Base-by-base conservation (phyloP, 1,139 yeast species). In the Candida anutae region DNA sequence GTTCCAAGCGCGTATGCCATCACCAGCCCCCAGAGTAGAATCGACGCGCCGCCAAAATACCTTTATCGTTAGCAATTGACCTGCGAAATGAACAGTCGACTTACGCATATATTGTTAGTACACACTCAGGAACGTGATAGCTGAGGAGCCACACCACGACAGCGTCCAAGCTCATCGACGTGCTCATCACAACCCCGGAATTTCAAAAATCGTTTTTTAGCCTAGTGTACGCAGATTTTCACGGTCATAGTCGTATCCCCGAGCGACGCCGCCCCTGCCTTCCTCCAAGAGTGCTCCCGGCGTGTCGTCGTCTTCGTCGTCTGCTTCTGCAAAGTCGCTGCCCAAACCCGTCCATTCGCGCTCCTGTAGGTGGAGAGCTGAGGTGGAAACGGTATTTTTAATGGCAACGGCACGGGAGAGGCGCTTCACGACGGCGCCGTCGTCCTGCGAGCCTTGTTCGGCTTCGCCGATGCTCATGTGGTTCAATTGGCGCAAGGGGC, bases 291-390 rank as follows among this genome's bases (percentile, higher is more conserved):
- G 50, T 0, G 96, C 87, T 16, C 90, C 94, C 13, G 65, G 69
- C 25, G 58, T 59, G 25, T 65, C 74, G 23, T 47, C 55, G 1
- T 53, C 62, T 5, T 58, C 68, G n/a, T 59, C 64, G 3, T 51
- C 53, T 26, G 48, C 52, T 1, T 46, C 41, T 5, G 45, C 40
- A 51, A 68, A 84, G 46, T 88, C 97, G 36, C 93, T 79, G 0
- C 98, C 98, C 21, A 90, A 61, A 0, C 98, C 98, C 0, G 78
- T 74, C 98, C 98, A 90, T 14, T 66, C 61, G 46, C 94, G 69
- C 22, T 62, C 62, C 43, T 85, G 94, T 26, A 90, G 61, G 37
- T 70, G 71, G 10, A 69, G 65, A 0, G 96, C 96, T 0, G 97
- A 85, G 0, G 97, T 88, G 0, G 97, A 87, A 0, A 84, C 81